These are phyloP conservation scores for Zychaea mexicana DNA, from an alignment of 371 early-diverging fungal species.

Conservation along the genomic window DNA sequence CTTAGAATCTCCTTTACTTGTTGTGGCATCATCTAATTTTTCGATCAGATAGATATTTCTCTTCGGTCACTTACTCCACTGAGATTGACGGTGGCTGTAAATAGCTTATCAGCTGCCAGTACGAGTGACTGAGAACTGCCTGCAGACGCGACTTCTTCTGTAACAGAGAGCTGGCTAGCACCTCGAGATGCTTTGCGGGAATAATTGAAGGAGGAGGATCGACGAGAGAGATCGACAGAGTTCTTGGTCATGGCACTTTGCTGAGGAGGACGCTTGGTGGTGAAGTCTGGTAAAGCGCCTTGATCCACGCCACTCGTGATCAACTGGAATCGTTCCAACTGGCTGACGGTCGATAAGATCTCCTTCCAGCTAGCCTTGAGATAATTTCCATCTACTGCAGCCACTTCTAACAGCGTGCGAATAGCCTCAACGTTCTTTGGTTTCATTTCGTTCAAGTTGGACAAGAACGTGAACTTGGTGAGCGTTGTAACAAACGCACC, in stretches of 20 bases:
- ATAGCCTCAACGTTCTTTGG: slow-evolving; percentile 92
- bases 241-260: slow-evolving; percentile 4
- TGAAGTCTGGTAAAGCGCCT: slow-evolving; percentile 29
- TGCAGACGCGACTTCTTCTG: slow-evolving; percentile 55
- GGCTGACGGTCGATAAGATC: slow-evolving; percentile 85
- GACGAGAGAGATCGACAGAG: slow-evolving; percentile 37
- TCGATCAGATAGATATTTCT: too few species aligned
- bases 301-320: slow-evolving; percentile 56
- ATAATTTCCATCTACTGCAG: slow-evolving; percentile 80
- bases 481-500: slow-evolving; percentile 90
- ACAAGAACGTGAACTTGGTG: slow-evolving; percentile 84
- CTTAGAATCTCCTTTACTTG: too few species aligned
- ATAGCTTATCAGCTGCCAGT: slow-evolving; percentile 83
- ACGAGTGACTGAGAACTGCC: slow-evolving; percentile 70
- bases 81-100: slow-evolving; percentile 60
- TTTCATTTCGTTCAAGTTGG: slow-evolving; percentile 78
- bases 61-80: slow-evolving; percentile 52
- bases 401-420: slow-evolving; percentile 80
- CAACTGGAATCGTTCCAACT: slow-evolving; percentile 80
- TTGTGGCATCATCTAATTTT: too few species aligned
- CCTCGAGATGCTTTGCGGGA: slow-evolving; percentile 23
- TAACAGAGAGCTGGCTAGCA: slow-evolving; percentile 39
- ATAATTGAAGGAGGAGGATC: slow-evolving; percentile 26
- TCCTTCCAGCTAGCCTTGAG: slow-evolving; percentile 89
- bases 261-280: slow-evolving; percentile 24